A percentile compares a stretch with the other conserved stretches of the same genome.
Conservation (phyloP, 2,329 filamentous ascomycete species). For the Emergomyces pasteurianus region DNA sequence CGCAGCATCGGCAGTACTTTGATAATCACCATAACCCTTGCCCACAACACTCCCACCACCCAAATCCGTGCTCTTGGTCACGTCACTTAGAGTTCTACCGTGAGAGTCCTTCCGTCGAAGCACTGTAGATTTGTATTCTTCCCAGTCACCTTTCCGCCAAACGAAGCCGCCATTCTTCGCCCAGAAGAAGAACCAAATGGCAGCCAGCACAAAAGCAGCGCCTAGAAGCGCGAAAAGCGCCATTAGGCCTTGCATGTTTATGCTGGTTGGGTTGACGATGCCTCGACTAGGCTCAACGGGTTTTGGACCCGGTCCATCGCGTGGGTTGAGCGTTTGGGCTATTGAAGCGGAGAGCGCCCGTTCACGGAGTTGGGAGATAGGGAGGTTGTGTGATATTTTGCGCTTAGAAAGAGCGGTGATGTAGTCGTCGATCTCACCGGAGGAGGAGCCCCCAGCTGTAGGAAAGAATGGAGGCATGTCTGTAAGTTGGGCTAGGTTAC, state of each 20-base stretch:
- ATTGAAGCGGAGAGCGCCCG: not conserved
- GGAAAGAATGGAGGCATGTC: not conserved
- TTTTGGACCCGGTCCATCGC: not conserved
- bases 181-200: conserved; percentile 99
- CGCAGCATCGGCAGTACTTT: conserved; percentile 34
- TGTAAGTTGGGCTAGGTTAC: not conserved
- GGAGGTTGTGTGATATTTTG: not conserved
- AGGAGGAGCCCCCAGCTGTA: not conserved
- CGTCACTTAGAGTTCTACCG: conserved; percentile 71
- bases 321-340: not conserved
- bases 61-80: conserved; percentile 67
- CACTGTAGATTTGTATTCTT: conserved; percentile 95
- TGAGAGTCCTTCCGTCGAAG: conserved; percentile 79
- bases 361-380: not conserved
- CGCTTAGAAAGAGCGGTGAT: not conserved
- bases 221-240: conserved; percentile 78
- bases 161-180: conserved; percentile 91
- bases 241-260: conserved; percentile 55
- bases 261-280: conserved; percentile 28
- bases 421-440: not conserved
- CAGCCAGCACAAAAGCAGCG: conserved; percentile 57
- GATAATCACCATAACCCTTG: conserved; percentile 54
- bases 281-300: conserved; percentile 21
- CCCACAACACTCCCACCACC: conserved; percentile 70
- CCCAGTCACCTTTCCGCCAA: conserved; percentile 80